Evolutionary conservation across 2,329 filamentous ascomycete genomes (phyloP).

Genomic region (Diplodia mutila): DNA sequence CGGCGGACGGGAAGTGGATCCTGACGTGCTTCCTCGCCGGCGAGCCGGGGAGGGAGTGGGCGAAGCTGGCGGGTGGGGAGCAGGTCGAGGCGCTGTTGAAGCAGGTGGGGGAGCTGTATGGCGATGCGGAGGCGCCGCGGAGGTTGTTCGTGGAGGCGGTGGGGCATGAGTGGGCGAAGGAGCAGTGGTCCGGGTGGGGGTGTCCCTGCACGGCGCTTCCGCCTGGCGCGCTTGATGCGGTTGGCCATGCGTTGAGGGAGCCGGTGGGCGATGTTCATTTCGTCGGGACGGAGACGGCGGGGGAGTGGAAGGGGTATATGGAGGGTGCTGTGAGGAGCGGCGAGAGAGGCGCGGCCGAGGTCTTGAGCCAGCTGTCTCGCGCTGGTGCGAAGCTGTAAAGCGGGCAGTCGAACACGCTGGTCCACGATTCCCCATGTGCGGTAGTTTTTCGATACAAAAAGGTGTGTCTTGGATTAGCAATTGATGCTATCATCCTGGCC

Average conservation of each 20-base stretch:
- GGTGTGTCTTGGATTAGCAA: not conserved
- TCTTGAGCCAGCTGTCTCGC: slow-evolving; percentile 34
- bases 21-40: slow-evolving; percentile 51
- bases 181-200: slow-evolving; percentile 27
- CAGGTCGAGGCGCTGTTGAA: slow-evolving; percentile 40
- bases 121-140: slow-evolving; percentile 18
- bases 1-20: slow-evolving; percentile 33
- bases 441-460: not conserved
- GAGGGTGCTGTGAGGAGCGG: slow-evolving; percentile 60
- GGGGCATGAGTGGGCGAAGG: slow-evolving; percentile 39
- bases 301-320: slow-evolving; percentile 62
- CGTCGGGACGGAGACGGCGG: slow-evolving; percentile 58
- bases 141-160: slow-evolving; percentile 28
- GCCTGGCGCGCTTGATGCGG: slow-evolving; percentile 27
- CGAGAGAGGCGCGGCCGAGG: slow-evolving; percentile 53
- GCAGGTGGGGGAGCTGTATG: slow-evolving; percentile 41
- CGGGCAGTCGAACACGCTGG: no score
- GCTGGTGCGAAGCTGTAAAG: not conserved
- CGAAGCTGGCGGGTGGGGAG: slow-evolving; percentile 32
- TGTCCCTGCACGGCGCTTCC: slow-evolving; percentile 1
- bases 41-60: slow-evolving; percentile 43
- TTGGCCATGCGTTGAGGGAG: slow-evolving; percentile 29
- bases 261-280: slow-evolving; percentile 53
- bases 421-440: not conserved
- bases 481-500: not conserved